Evolutionary conservation across 192 early-diverging fungal species (phyloP).

Genomic region (Mortierella hygrophila): DNA sequence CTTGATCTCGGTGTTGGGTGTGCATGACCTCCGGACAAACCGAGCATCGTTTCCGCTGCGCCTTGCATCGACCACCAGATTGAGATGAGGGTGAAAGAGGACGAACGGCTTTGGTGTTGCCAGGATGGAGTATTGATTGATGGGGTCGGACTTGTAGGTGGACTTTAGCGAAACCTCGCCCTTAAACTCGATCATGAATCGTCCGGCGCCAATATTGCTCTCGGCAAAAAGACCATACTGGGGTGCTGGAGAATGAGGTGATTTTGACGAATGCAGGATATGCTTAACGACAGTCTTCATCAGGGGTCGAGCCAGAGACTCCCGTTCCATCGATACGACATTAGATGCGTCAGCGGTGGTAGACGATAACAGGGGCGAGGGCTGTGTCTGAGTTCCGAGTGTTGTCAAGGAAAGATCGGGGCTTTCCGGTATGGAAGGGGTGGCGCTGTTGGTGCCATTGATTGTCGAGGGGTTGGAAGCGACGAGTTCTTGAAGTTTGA

Average conservation of each 20-base stretch:
- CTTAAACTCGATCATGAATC: constrained; percentile 83
- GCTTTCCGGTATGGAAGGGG: constrained; percentile 23
- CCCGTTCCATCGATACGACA: constrained; percentile 57
- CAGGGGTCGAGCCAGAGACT: constrained; percentile 55
- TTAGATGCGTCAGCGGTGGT: constrained; percentile 26
- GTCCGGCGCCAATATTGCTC: constrained; percentile 60
- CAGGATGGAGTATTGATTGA: constrained; percentile 75
- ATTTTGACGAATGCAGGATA: constrained; percentile 37
- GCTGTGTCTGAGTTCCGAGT: constrained; percentile 33
- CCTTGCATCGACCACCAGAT: constrained; percentile 80
- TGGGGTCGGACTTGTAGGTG: constrained; percentile 72
- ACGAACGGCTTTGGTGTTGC: constrained; percentile 74
- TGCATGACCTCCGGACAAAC: constrained; percentile 76
- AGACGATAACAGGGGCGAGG: constrained; percentile 15
- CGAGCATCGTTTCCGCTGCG: constrained; percentile 76
- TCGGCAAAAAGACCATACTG: constrained; percentile 76
- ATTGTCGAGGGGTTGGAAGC: constrained; percentile 11
- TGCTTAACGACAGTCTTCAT: constrained; percentile 60
- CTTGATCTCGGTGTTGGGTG: constrained; percentile 72
- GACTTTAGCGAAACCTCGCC: constrained; percentile 79
- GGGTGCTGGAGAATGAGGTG: constrained; percentile 31
- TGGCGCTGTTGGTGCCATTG: constrained; percentile 1
- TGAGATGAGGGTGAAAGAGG: constrained; percentile 73
- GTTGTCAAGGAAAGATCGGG: constrained; percentile 10
- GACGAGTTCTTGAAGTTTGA: constrained; percentile 44